These are phyloP conservation scores for Cordia subcordata DNA, from an alignment of 257 asterid genomes.

Conservation along the genomic window DNA sequence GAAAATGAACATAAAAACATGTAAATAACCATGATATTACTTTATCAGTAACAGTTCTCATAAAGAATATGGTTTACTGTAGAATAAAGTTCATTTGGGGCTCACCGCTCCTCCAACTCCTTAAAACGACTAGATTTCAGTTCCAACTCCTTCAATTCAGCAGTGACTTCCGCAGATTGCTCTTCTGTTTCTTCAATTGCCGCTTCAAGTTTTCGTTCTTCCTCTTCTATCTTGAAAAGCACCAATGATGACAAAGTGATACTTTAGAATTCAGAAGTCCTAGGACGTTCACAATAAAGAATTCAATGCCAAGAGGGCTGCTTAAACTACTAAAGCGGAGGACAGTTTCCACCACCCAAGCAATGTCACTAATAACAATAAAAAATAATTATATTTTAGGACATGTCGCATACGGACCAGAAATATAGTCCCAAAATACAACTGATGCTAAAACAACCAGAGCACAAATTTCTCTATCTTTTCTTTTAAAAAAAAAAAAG, in stretches of 20 bases:
- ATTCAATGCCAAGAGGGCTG: neutral
- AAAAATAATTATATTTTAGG: too few species aligned
- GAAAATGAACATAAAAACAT: neutral
- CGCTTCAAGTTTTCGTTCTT: constrained; percentile 92
- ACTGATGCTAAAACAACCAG: too few species aligned
- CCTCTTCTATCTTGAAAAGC: constrained; percentile 80
- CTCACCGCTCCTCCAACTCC: constrained; percentile 94
- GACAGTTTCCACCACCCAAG: neutral
- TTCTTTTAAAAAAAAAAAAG: too few species aligned
- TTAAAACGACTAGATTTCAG: constrained; percentile 83
- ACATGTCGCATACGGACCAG: too few species aligned
- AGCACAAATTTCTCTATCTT: too few species aligned
- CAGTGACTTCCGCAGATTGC: constrained; percentile 75
- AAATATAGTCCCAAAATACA: too few species aligned
- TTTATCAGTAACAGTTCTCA: neutral
- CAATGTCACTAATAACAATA: neutral
- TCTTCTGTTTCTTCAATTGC: constrained; percentile 94
- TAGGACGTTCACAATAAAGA: too few species aligned
- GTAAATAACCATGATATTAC: neutral
- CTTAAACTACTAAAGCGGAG: neutral
- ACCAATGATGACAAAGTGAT: neutral
- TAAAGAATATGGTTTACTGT: constrained; percentile 3
- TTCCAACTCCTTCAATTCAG: constrained; percentile 83
- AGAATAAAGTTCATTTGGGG: too few species aligned
- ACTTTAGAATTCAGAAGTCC: neutral